Evolutionary conservation across 169 alveolate species (phyloP).

Genomic region (Plasmodium cynomolgi): DNA sequence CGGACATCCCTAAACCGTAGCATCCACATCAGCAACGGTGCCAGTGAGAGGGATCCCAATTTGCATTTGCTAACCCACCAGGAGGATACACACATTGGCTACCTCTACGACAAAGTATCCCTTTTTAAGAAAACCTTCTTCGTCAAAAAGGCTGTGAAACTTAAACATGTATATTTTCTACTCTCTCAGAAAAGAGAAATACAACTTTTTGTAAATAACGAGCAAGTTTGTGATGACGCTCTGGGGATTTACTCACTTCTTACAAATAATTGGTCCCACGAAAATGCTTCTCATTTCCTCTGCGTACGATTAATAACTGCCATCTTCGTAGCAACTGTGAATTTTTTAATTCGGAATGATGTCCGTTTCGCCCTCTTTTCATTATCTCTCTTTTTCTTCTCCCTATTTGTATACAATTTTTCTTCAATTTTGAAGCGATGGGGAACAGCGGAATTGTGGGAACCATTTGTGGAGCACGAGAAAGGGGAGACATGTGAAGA

Average conservation of each 20-base stretch:
- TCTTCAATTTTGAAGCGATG: not conserved
- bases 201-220: conserved; percentile 17
- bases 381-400: conserved; percentile 26
- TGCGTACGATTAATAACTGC: conserved; percentile 23
- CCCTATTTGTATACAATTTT: conserved; percentile 24
- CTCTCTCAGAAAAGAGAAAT: conserved; percentile 13
- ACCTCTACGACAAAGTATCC: conserved; percentile 40
- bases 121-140: conserved; percentile 36
- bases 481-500: not conserved
- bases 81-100: conserved; percentile 22
- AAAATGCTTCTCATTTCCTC: not conserved
- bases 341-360: conserved; percentile 2
- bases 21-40: not conserved
- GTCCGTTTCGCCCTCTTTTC: not conserved
- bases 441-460: not conserved
- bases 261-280: conserved; percentile 1
- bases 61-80: conserved; percentile 4
- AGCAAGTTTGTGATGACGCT: conserved; percentile 12
- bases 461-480: not conserved
- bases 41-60: not conserved
- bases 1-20: conserved; percentile 9
- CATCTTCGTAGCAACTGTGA: not conserved
- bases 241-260: conserved; percentile 12
- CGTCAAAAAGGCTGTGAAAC: conserved; percentile 22
- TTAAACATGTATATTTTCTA: conserved; percentile 19